Evolutionary conservation across 345 rosid species (phyloP).

Genomic region (Adansonia digitata): DNA sequence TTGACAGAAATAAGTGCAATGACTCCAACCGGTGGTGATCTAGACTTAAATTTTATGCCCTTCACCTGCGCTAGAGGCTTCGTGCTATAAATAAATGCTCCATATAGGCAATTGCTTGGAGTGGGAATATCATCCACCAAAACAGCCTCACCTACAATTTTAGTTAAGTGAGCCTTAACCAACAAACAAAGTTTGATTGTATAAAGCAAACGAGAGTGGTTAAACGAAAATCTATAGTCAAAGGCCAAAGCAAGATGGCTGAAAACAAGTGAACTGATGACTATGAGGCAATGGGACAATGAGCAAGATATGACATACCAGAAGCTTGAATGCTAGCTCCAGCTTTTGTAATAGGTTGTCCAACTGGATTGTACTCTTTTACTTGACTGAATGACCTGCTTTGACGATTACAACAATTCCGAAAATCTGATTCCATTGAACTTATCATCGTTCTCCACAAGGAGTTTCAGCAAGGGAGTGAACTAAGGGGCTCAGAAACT

Average conservation of each 20-base stretch:
- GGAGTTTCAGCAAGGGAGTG: constrained; percentile 9
- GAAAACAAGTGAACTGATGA: not conserved
- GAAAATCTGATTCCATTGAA: constrained; percentile 19
- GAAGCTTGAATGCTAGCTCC: constrained; percentile 83
- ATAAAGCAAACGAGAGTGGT: not conserved
- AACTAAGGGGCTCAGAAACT: constrained; percentile 50
- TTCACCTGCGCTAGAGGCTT: constrained; percentile 63
- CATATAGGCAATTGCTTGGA: constrained; percentile 60
- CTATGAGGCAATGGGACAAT: not conserved
- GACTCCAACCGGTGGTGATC: constrained; percentile 41
- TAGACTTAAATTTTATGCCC: constrained; percentile 37
- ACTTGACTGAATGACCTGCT: constrained; percentile 46
- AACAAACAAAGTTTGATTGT: not conserved
- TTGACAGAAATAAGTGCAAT: constrained; percentile 42
- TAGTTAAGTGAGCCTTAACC: constrained; percentile 12
- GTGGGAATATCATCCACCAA: constrained; percentile 89
- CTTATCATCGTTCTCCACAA: constrained; percentile 1
- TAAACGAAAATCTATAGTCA: not conserved
- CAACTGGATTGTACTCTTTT: constrained; percentile 57
- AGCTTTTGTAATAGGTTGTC: constrained; percentile 52
- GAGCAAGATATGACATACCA: constrained; percentile 41
- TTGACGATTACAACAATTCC: constrained; percentile 47
- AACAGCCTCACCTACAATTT: constrained; percentile 73
- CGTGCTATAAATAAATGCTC: constrained; percentile 77
- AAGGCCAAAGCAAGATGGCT: constrained; percentile 6